These are phyloP conservation scores for Thyridium curvatum DNA, from an alignment of 2,329 filamentous ascomycete genomes.

Conservation along the genomic window DNA sequence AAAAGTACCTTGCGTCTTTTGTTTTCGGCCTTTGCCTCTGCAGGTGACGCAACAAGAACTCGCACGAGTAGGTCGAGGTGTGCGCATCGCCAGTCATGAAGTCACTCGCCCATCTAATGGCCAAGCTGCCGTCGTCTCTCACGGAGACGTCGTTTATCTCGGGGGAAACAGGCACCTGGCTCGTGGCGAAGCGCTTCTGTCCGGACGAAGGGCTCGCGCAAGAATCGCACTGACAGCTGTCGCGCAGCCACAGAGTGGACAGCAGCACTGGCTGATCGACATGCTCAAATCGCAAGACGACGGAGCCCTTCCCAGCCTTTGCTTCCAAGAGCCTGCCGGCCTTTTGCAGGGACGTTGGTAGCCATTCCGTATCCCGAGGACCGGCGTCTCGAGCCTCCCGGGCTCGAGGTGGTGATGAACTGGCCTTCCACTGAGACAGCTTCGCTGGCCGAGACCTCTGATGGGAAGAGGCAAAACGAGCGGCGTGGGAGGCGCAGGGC, in stretches of 20 bases:
- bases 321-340: too few species aligned
- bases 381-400: too few species aligned
- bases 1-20: constrained; percentile 20
- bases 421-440: too few species aligned
- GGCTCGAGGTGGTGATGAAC: too few species aligned
- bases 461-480: too few species aligned
- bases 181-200: constrained; percentile 59
- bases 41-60: constrained; percentile 15
- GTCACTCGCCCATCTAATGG: constrained; percentile 3
- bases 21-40: constrained; percentile 13
- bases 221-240: constrained; percentile 48
- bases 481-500: too few species aligned
- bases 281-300: too few species aligned
- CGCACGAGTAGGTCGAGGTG: constrained; percentile 6
- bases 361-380: too few species aligned
- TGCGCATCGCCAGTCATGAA: constrained; percentile 3
- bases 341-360: too few species aligned
- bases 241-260: constrained; percentile 36
- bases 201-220: constrained; percentile 54
- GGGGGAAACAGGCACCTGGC: constrained; percentile 46
- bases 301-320: too few species aligned
- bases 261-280: not conserved
- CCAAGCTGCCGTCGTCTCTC: constrained; percentile 3
- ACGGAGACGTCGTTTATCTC: not conserved
- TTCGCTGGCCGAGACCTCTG: too few species aligned